These are phyloP conservation scores for Podospora tetraspora DNA, from an alignment of 495 filamentous ascomycete species.

Conservation along the genomic window DNA sequence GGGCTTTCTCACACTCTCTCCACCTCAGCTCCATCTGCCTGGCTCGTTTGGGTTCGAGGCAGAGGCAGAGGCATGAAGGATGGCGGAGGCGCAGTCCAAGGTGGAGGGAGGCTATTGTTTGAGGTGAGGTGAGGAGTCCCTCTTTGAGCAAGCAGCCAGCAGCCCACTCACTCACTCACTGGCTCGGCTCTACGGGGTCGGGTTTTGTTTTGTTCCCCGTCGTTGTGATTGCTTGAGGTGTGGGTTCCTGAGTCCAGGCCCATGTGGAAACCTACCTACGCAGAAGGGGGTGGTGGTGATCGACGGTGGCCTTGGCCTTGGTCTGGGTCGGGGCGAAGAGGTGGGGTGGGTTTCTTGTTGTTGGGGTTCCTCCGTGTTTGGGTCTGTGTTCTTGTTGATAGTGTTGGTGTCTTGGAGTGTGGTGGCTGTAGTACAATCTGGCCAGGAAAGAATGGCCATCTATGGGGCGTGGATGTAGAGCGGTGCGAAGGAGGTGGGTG, in stretches of 20 bases:
- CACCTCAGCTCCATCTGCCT: not conserved
- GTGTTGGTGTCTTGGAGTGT: not conserved
- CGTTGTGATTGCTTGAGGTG: not conserved
- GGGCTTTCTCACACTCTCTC: not conserved
- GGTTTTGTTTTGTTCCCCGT: not conserved
- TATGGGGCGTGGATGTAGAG: not conserved
- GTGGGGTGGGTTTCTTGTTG: not conserved
- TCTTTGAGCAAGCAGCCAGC: not conserved
- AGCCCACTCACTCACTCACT: not conserved
- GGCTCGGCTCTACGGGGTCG: not conserved
- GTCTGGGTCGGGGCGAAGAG: too few relatives aligned
- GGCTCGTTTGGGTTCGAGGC: not conserved
- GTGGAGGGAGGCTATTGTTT: not conserved
- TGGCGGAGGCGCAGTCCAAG: not conserved
- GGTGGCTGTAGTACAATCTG: not conserved
- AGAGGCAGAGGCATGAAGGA: not conserved
- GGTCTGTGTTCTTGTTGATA: not conserved
- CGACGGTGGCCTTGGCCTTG: not conserved
- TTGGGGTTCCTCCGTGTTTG: not conserved
- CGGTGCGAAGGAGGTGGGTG: not conserved
- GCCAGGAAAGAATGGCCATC: not conserved
- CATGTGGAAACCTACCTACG: not conserved
- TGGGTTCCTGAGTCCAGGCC: not conserved
- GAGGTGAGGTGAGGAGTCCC: not conserved
- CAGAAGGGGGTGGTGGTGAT: not conserved